A percentile compares a stretch with the other conserved stretches of the same genome.
Evolutionary conservation across 2,329 filamentous ascomycete species (phyloP).

Genomic region (Cordyceps tenuipes): DNA sequence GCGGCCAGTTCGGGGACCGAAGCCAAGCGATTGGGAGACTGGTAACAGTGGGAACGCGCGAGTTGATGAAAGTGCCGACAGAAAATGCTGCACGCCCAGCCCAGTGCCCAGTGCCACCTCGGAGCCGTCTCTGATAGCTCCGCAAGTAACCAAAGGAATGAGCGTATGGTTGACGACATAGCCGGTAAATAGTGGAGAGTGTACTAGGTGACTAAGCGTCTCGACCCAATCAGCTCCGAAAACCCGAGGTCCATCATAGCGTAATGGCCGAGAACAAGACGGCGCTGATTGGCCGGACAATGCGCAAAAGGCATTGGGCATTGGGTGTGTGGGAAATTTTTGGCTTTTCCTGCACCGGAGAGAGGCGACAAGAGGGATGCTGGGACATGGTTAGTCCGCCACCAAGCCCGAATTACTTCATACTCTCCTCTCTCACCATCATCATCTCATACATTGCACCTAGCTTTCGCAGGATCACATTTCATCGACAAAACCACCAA

Average conservation of each 20-base stretch:
- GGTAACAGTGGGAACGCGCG: background rate
- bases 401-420: background rate
- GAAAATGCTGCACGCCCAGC: background rate
- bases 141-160: background rate
- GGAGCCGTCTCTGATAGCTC: slow-evolving; percentile 6
- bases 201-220: background rate
- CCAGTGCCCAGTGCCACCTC: background rate
- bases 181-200: background rate
- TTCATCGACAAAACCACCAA: background rate
- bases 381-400: slow-evolving; percentile 1
- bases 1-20: slow-evolving; percentile 3
- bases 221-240: slow-evolving; percentile 11
- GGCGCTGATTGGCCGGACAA: slow-evolving; percentile 22
- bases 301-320: background rate
- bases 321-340: slow-evolving; percentile 1
- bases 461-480: background rate
- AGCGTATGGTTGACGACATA: slow-evolving; percentile 8
- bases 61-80: background rate
- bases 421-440: background rate
- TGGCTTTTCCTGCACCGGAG: slow-evolving; percentile 11
- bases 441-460: background rate
- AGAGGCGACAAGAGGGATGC: slow-evolving; percentile 1
- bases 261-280: slow-evolving; percentile 17
- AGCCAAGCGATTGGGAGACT: background rate
- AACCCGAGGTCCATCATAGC: slow-evolving; percentile 9